Conservation (phyloP, 2,329 filamentous ascomycete genomes). For the Penicillium sp. region DNA sequence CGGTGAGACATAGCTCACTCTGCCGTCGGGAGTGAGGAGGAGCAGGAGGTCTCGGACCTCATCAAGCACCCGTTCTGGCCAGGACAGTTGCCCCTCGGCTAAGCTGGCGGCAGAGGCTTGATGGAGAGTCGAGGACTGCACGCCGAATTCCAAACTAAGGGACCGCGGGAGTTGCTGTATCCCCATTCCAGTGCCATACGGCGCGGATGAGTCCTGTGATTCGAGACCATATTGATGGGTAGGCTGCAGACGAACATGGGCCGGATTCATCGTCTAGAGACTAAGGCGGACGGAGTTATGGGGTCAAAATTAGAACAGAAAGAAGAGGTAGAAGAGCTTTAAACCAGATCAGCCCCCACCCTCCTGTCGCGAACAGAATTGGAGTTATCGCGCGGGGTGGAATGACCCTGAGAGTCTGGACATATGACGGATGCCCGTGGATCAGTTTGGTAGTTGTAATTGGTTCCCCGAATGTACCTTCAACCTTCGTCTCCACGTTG, state of each 20-base stretch:
- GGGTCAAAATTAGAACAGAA: neutral
- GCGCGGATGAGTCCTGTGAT: neutral
- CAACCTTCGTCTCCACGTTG: neutral
- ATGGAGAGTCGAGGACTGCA: constrained; percentile 15
- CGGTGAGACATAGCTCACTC: constrained; percentile 84
- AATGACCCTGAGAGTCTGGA: neutral
- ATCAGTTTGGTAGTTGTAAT: constrained; percentile 7
- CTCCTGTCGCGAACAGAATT: neutral
- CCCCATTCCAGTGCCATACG: constrained; percentile 6
- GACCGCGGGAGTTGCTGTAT: constrained; percentile 3
- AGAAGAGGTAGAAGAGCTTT: neutral
- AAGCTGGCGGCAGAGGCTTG: constrained; percentile 63
- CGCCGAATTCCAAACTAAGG: neutral
- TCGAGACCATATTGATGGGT: constrained; percentile 11
- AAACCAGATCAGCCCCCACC: neutral
- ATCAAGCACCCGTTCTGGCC: constrained; percentile 87
- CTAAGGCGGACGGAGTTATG: neutral
- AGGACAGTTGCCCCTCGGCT: constrained; percentile 61
- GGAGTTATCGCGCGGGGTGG: neutral
- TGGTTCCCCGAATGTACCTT: neutral
- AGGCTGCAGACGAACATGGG: constrained; percentile 11
- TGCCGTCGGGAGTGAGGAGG: constrained; percentile 82
- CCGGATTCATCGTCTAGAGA: constrained; percentile 13
- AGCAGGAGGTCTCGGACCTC: constrained; percentile 88
- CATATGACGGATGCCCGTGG: constrained; percentile 9